Evolutionary conservation across 2,329 filamentous ascomycete genomes (phyloP).

Genomic region (Geoglossum cookeanum): DNA sequence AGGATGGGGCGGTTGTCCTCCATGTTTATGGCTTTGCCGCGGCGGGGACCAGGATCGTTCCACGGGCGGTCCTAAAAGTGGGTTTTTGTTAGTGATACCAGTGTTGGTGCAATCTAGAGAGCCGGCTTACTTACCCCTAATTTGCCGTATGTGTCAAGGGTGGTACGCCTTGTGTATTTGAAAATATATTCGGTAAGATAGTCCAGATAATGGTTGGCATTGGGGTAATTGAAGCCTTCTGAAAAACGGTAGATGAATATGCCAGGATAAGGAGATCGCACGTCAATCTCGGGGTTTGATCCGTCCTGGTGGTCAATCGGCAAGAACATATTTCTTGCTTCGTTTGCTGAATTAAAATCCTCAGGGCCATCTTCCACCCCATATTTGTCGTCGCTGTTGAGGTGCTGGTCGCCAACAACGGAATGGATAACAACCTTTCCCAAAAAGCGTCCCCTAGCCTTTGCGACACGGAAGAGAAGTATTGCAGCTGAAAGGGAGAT

Average conservation of each 20-base stretch:
- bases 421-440: conserved; percentile 72
- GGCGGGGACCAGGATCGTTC: conserved; percentile 74
- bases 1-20: conserved; percentile 44
- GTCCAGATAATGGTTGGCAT: conserved; percentile 75
- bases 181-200: conserved; percentile 52
- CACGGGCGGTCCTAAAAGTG: conserved; percentile 53
- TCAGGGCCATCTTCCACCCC: conserved; percentile 10
- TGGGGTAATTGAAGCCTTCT: conserved; percentile 93
- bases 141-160: conserved; percentile 40
- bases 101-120: neutral
- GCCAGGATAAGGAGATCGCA: conserved; percentile 73
- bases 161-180: conserved; percentile 55
- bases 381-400: conserved; percentile 37
- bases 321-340: conserved; percentile 62
- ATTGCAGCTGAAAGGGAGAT: conserved; percentile 59
- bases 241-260: conserved; percentile 92
- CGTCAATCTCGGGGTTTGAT: conserved; percentile 63
- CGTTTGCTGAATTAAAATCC: conserved; percentile 25
- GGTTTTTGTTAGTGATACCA: neutral
- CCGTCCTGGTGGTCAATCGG: conserved; percentile 78
- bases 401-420: conserved; percentile 54
- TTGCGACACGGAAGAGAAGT: conserved; percentile 65
- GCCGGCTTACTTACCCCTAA: conserved; percentile 18
- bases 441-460: conserved; percentile 66
- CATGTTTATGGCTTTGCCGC: conserved; percentile 27